Evolutionary conservation across 2,329 filamentous ascomycete genomes (phyloP), one percentile per base, ranked within the genome.

Genomic region (Elsinoe necatrix): DNA sequence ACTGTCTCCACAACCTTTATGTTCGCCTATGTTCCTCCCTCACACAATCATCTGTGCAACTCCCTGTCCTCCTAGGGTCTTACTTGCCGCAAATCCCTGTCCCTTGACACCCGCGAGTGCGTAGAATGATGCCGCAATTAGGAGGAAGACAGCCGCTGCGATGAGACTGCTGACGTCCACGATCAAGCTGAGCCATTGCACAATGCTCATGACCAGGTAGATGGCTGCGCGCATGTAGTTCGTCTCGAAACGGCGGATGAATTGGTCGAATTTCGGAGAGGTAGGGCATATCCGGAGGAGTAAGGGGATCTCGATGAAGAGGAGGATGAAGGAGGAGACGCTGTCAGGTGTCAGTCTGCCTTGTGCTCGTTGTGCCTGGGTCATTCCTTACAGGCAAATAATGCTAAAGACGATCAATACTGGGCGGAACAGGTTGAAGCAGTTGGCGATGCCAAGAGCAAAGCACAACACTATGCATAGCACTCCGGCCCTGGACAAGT

Each of bases 11-110:
- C 34, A 37, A 14, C 34, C 9, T 37, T 4, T 14, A 4, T 11
- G 5, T 12, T 47, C 20, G 54, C 23, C 18, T 3, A 29, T 29
- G 9, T 20, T 21, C 14, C 37, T 39, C 14, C 18, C 64, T 76
- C 78, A 95, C 68, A 97, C 90, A 74, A 97, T 96, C 92, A 97
- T 96, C 77, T 96, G 91, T 61, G 90, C 93, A 64, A 96, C 87
- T 54, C 92, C 92, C 63, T 89, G 86, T 55, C 93, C 93, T 63
- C 93, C 93, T 55, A 98, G 79, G 14, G 92, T 97, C 82, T 97
- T 97, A 80, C 91, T 96, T 60, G 87, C 87, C 63, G 90, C 83
- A 72, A 95, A 95, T 34, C 82, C 86, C 75, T 95, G 89, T 59
- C 87, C 86, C 78, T 89, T 92, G 71, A 92, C 60, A 39, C 80